Percentiles rank a stretch among this genome's conserved stretches.
Evolutionary conservation across 768 basidiomycete species (phyloP).

Genomic region (Clitopilus passeckerianus): DNA sequence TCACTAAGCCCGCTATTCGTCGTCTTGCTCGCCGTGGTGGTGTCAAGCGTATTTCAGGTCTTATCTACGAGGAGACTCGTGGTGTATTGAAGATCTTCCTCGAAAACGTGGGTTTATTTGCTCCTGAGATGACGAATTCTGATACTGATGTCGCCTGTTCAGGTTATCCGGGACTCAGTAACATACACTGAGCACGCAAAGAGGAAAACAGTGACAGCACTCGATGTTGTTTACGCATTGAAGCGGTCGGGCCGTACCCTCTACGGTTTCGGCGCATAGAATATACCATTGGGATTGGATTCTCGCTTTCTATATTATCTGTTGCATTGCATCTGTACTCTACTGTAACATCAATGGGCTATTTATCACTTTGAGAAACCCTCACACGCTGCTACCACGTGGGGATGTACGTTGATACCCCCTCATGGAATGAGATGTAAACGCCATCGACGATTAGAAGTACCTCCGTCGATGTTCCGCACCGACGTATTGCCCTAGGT

Average conservation of each 20-base stretch:
- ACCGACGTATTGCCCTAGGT: constrained; percentile 26
- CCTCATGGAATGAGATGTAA: background rate
- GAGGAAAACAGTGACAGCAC: constrained; percentile 90
- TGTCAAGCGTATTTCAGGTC: constrained; percentile 74
- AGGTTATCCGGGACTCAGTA: constrained; percentile 94
- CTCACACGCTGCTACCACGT: constrained; percentile 7
- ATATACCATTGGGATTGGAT: constrained; percentile 3
- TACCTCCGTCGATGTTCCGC: constrained; percentile 34
- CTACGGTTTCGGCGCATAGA: constrained; percentile 89
- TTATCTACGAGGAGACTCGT: constrained; percentile 81
- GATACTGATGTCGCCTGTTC: constrained; percentile 3
- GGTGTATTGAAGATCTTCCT: constrained; percentile 74
- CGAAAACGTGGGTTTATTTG: constrained; percentile 41
- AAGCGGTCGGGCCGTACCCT: constrained; percentile 86
- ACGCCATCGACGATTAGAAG: background rate
- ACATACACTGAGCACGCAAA: constrained; percentile 99
- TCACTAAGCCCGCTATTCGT: constrained; percentile 64
- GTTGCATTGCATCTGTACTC: constrained; percentile 11
- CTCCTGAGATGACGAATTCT: constrained; percentile 1
- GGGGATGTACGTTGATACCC: background rate
- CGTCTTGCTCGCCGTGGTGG: constrained; percentile 83
- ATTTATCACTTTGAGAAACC: constrained; percentile 10
- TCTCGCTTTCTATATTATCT: constrained; percentile 1
- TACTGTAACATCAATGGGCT: constrained; percentile 15
- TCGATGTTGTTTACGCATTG: constrained; percentile 87